Evolutionary conservation across 768 basidiomycete species (phyloP), one percentile per base, ranked within the genome.

Genomic region (Boletus speciosus): DNA sequence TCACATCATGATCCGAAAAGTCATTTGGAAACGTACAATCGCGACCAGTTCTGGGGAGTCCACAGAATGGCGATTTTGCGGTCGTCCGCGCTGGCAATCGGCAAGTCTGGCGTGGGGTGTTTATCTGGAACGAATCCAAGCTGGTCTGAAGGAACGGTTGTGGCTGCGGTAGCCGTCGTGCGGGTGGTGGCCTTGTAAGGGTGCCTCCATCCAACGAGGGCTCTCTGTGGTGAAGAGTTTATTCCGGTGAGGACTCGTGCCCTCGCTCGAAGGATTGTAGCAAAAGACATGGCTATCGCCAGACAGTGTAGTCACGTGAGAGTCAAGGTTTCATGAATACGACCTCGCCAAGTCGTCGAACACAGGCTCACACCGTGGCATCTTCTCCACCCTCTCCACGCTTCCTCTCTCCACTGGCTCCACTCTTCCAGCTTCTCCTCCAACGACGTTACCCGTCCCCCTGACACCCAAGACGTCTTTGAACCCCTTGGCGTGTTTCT

Each of bases 21-120:
- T 36, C 31, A 35, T 6, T 8, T 41, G 16, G 31, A 36, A 41
- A 78, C 88, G 58, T 66, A 93, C 92, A 87, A 94, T 71, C 84
- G 76, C 3, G 90, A 89, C 81, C 84, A 87, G 2, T 74, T 79
- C 54, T 78, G 76, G 10, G 82, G 79, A 56, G 88, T 78, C 89
- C 91, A 93, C 6, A 86, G 80, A 35, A 93, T 73, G 8, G 83
- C 77, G 3, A 92, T 82, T 58, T 84, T 81, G 10, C 69, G 71
- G 19, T 81, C 82, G 55, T 85, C 84, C 45, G 76, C 75, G 52
- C 76, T 83, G 34, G 79, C 72, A 47, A 79, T 76, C 5, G 84
- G 84, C 7, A 82, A 62, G 63, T 80, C 75, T 5, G 54, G 51
- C 34, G 38, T 56, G 3, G 46, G 51, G 4, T 34, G 48, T 12